phyloP scores from a whole-genome alignment of 1,284 basidiomycete species.

The Earliella scabrosa region DNA sequence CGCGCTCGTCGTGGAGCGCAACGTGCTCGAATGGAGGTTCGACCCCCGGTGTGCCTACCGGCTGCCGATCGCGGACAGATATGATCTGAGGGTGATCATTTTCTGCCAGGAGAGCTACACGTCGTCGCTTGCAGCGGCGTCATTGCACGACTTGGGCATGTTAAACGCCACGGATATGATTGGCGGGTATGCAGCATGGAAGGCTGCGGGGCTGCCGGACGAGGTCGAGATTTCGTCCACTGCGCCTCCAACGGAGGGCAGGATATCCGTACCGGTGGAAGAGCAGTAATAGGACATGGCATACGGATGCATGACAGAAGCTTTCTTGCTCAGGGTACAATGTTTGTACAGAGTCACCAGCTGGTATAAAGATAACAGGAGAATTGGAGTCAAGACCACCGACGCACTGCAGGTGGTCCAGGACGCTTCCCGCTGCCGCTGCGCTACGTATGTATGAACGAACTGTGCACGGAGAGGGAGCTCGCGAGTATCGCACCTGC shows the following conservation, averaged over 20 bases:
- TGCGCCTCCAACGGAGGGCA: conserved; percentile 18
- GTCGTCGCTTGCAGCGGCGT: conserved; percentile 69
- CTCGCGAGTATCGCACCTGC: too few species aligned
- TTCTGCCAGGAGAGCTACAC: conserved; percentile 74
- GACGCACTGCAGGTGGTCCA: too few species aligned
- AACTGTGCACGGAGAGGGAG: too few species aligned
- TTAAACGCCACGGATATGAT: conserved; percentile 75
- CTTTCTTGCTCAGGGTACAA: too few species aligned
- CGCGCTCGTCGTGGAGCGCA: conserved; percentile 69
- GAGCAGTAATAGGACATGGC: too few species aligned
- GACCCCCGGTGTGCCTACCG: conserved; percentile 62
- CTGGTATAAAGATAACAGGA: too few species aligned
- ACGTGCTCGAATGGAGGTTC: conserved; percentile 75
- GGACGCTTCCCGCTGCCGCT: too few species aligned
- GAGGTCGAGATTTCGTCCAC: conserved; percentile 29
- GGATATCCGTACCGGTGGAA: conserved; percentile 9
- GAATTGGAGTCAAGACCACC: too few species aligned
- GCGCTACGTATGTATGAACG: too few species aligned
- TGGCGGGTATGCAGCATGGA: conserved; percentile 76
- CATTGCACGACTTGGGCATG: conserved; percentile 68
- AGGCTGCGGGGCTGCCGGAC: conserved; percentile 60
- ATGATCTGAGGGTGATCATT: conserved; percentile 70
- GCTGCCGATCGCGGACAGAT: conserved; percentile 67
- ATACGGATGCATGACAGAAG: too few species aligned
- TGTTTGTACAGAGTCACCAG: too few species aligned